Evolutionary conservation across 306 rosid genomes (phyloP).

Genomic region (Gleditsia sinensis): DNA sequence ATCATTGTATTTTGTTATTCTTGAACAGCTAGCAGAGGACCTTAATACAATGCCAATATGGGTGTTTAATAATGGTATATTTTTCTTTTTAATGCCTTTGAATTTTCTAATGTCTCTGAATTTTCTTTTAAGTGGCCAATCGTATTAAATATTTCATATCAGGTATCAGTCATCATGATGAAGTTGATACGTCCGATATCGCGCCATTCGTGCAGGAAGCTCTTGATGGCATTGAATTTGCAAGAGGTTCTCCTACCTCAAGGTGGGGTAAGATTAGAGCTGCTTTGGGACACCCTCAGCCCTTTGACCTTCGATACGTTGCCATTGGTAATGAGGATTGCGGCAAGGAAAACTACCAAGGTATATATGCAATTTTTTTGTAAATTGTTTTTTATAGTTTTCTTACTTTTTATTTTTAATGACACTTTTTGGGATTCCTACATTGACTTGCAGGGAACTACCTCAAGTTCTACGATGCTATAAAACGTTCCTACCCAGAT

Average conservation of each 20-base stretch:
- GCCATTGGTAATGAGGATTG: constrained; percentile 87
- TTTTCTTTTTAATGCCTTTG: too few species aligned
- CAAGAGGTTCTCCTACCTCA: constrained; percentile 63
- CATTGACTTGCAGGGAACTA: too few species aligned
- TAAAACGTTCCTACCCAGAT: constrained; percentile 70
- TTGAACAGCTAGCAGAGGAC: constrained; percentile 79
- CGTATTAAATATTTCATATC: too few species aligned
- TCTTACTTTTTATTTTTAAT: background rate
- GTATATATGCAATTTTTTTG: constrained; percentile 44
- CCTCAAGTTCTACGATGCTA: constrained; percentile 58
- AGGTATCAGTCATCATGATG: constrained; percentile 86
- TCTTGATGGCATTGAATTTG: constrained; percentile 88
- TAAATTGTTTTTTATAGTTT: background rate
- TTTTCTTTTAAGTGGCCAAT: background rate
- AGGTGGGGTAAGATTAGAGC: constrained; percentile 76
- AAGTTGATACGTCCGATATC: constrained; percentile 55
- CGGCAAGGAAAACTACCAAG: constrained; percentile 53
- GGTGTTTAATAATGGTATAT: constrained; percentile 86
- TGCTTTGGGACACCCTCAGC: constrained; percentile 71
- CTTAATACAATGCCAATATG: constrained; percentile 74
- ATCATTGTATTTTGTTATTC: background rate
- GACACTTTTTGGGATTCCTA: background rate
- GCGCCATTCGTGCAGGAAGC: constrained; percentile 85
- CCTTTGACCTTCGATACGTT: constrained; percentile 66
- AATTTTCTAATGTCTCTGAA: background rate